phyloP scores from a whole-genome alignment of 2,329 filamentous ascomycete species.

The Aspergillus melleus region DNA sequence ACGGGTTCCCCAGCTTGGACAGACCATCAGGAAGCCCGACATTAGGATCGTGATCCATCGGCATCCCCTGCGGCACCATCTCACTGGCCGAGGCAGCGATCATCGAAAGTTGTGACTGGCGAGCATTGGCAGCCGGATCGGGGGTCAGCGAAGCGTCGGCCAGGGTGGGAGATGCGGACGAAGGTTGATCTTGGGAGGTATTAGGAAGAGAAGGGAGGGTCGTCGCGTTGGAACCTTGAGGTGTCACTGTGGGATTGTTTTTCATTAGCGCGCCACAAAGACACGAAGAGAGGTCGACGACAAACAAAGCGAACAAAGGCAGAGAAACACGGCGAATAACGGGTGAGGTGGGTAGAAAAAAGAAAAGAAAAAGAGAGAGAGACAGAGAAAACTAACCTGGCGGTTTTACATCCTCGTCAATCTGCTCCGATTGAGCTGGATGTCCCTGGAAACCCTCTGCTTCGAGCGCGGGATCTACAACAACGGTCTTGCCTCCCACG shows the following conservation, averaged over 20 bases:
- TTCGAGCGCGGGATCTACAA: conserved; percentile 46
- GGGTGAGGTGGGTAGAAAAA: neutral
- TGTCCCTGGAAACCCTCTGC: conserved; percentile 40
- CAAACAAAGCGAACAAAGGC: conserved; percentile 5
- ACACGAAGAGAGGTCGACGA: neutral
- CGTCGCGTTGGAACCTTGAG: conserved; percentile 31
- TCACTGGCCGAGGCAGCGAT: conserved; percentile 49
- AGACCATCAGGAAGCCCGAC: conserved; percentile 34
- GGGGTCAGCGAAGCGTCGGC: conserved; percentile 35
- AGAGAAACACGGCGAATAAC: neutral
- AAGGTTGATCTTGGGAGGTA: conserved; percentile 30
- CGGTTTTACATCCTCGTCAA: conserved; percentile 27
- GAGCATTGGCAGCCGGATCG: conserved; percentile 37
- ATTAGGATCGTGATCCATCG: conserved; percentile 35
- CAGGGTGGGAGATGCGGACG: conserved; percentile 37
- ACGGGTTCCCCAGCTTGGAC: conserved; percentile 28
- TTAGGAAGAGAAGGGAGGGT: conserved; percentile 35
- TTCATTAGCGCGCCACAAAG: conserved; percentile 16
- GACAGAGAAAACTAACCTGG: conserved; percentile 18
- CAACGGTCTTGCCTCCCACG: conserved; percentile 42
- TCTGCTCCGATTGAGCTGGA: conserved; percentile 26
- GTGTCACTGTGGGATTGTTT: conserved; percentile 23
- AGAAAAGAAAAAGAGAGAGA: neutral
- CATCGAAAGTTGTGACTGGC: conserved; percentile 46
- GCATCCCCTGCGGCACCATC: conserved; percentile 43